Percentiles rank a stretch among this genome's conserved stretches.
Conservation (phyloP, 768 basidiomycete species). For the Tricholoma matsutake region DNA sequence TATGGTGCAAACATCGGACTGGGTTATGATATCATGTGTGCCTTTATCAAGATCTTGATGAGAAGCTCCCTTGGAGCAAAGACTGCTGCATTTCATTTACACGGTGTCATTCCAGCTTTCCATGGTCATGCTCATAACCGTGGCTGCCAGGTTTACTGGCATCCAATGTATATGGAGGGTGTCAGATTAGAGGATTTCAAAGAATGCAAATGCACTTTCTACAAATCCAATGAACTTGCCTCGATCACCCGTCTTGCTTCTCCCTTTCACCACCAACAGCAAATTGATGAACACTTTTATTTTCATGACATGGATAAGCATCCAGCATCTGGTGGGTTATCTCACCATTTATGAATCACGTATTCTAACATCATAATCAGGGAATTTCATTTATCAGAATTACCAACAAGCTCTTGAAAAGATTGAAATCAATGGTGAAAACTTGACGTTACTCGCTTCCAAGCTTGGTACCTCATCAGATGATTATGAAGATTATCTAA, state of each 20-base stretch:
- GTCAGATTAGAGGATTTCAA: constrained; percentile 28
- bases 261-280: constrained; percentile 11
- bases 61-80: constrained; percentile 16
- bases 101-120: constrained; percentile 10
- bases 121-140: constrained; percentile 9
- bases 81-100: constrained; percentile 1
- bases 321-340: neutral
- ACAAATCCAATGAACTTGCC: constrained; percentile 6
- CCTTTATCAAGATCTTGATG: constrained; percentile 19
- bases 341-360: neutral
- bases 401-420: no score
- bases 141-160: constrained; percentile 25
- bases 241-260: no score
- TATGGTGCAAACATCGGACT: no score
- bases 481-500: no score
- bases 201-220: constrained; percentile 21
- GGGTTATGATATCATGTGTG: constrained; percentile 12
- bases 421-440: constrained; percentile 11
- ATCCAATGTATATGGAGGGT: constrained; percentile 18
- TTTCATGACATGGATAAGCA: constrained; percentile 36
- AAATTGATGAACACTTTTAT: constrained; percentile 29
- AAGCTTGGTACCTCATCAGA: no score
- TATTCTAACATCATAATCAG: constrained; percentile 24
- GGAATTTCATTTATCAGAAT: no score
- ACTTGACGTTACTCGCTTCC: constrained; percentile 10